Conservation (phyloP, 192 early-diverging fungal species). For the Coemansia umbellata region DNA sequence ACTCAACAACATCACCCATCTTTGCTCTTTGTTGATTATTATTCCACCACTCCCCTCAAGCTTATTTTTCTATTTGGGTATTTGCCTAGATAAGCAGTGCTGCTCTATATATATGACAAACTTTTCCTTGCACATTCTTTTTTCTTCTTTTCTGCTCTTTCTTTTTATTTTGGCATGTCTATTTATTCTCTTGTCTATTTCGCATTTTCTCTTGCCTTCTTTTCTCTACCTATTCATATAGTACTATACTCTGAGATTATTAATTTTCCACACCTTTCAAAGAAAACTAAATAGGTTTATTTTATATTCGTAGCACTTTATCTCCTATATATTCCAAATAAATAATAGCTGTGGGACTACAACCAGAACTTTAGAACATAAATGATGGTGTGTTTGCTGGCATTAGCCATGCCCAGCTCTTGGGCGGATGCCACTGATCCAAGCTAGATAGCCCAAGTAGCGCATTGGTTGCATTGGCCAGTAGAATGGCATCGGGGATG, state of each 20-base stretch:
- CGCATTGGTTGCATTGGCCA: constrained; percentile 53
- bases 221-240: constrained; percentile 2
- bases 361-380: constrained; percentile 3
- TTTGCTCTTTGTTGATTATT: neutral
- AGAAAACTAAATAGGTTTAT: too few relatives aligned
- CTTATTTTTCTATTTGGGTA: neutral
- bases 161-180: neutral
- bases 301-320: too few relatives aligned
- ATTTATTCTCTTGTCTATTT: neutral
- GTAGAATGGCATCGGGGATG: constrained; percentile 59
- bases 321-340: too few relatives aligned
- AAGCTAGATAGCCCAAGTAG: constrained; percentile 18
- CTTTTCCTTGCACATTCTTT: neutral
- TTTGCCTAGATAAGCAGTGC: too few relatives aligned
- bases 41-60: neutral
- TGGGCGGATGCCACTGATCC: constrained; percentile 26
- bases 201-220: neutral
- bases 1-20: too few relatives aligned
- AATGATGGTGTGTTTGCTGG: constrained; percentile 8
- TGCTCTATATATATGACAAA: neutral
- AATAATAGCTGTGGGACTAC: too few relatives aligned
- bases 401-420: constrained; percentile 47
- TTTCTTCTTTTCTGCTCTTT: too few relatives aligned
- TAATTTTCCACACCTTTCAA: too few relatives aligned
- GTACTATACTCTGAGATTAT: neutral